Evolutionary conservation across 495 filamentous ascomycete species (phyloP).

Genomic region (Neurospora sp.): DNA sequence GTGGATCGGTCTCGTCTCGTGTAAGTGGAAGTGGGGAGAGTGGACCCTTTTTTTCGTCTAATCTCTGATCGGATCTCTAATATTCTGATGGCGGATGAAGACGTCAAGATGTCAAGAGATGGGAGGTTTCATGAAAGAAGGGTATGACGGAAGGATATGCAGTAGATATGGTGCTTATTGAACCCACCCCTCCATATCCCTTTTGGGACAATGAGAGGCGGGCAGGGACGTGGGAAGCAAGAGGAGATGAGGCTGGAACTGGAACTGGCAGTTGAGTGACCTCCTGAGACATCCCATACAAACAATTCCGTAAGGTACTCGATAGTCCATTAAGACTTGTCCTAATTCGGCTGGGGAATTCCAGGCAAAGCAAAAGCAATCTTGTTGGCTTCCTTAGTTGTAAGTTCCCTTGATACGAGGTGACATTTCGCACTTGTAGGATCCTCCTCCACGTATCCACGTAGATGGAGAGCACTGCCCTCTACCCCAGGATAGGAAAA

Average conservation of each 20-base stretch:
- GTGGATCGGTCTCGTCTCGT: background rate
- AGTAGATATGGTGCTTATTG: background rate
- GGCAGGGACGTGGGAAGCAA: background rate
- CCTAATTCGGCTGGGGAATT: background rate
- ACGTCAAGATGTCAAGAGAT: background rate
- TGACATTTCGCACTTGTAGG: background rate
- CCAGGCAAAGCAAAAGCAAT: background rate
- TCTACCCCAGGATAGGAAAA: background rate
- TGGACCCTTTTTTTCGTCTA: background rate
- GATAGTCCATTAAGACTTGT: background rate
- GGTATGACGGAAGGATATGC: background rate
- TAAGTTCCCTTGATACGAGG: background rate
- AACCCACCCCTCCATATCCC: background rate
- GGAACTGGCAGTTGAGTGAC: background rate
- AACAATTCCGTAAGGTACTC: background rate
- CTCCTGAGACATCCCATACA: background rate
- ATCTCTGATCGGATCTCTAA: background rate
- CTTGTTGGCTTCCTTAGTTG: background rate
- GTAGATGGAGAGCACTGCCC: background rate
- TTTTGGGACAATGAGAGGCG: background rate
- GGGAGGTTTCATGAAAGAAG: background rate
- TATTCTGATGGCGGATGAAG: background rate
- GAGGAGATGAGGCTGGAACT: background rate
- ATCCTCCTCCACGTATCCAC: background rate
- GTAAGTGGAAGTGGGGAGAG: background rate